These are phyloP conservation scores for Cystobasidium sp. DNA, from an alignment of 1,284 basidiomycete genomes.

Conservation along the genomic window DNA sequence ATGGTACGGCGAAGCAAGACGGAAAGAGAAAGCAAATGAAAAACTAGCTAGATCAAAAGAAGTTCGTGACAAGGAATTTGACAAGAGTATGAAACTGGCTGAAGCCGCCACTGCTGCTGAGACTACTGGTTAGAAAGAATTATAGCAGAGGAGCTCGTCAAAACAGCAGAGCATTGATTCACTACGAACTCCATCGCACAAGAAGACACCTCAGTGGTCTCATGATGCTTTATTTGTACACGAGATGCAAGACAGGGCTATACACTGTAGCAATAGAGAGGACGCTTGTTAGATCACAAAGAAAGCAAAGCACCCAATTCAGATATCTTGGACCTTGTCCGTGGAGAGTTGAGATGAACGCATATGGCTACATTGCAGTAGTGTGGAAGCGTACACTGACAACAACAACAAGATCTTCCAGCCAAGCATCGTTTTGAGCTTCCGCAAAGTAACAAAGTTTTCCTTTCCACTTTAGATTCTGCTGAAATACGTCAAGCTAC, in stretches of 20 bases:
- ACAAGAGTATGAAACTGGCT: conserved; percentile 15
- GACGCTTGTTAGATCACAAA: not conserved
- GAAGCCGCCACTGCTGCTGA: conserved; percentile 25
- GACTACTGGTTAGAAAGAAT: not conserved
- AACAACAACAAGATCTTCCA: not conserved
- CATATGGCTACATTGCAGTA: conserved; percentile 11
- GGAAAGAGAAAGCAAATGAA: conserved; percentile 32
- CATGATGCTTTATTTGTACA: too few relatives aligned
- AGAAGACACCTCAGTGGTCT: too few relatives aligned
- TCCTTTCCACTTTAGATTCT: conserved; percentile 41
- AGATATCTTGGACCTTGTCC: not conserved
- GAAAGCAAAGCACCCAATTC: not conserved
- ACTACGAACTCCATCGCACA: too few relatives aligned
- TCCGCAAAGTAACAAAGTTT: too few relatives aligned
- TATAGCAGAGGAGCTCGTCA: not conserved
- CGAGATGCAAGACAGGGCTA: too few relatives aligned
- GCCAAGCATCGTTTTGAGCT: not conserved
- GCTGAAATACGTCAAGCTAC: conserved; percentile 48
- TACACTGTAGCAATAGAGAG: conserved; percentile 13
- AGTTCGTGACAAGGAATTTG: conserved; percentile 13
- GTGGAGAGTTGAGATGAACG: not conserved
- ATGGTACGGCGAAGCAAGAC: conserved; percentile 42
- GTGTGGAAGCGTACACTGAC: not conserved
- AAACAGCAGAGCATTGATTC: too few relatives aligned
- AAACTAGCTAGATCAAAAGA: conserved; percentile 5